Evolutionary conservation across 2,329 filamentous ascomycete species (phyloP).

Genomic region (Xylariaceae sp.): DNA sequence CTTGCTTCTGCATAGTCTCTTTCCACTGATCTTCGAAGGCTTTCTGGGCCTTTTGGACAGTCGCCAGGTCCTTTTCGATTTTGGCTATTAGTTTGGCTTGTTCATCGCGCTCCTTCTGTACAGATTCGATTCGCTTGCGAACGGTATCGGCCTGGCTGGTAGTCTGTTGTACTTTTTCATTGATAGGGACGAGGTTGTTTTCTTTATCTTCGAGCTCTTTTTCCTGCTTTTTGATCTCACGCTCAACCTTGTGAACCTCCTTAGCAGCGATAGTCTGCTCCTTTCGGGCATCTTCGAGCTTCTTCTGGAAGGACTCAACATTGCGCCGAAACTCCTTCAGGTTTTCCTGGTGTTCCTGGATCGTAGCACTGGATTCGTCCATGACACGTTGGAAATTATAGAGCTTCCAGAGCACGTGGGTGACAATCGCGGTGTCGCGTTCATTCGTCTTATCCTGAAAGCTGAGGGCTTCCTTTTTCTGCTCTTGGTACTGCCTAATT

Average conservation of each 20-base stretch:
- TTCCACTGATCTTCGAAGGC: conserved; percentile 86
- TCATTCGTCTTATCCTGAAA: conserved; percentile 89
- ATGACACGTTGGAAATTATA: conserved; percentile 93
- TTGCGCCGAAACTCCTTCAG: conserved; percentile 87
- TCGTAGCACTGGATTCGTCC: conserved; percentile 83
- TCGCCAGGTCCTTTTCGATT: conserved; percentile 71
- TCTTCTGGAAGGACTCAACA: conserved; percentile 75
- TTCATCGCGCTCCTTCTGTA: conserved; percentile 70
- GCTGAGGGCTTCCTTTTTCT: conserved; percentile 91
- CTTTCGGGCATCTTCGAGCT: conserved; percentile 73
- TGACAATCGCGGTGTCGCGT: conserved; percentile 84
- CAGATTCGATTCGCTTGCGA: conserved; percentile 61
- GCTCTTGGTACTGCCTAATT: conserved; percentile 95
- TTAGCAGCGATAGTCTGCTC: conserved; percentile 74
- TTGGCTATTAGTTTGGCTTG: conserved; percentile 65
- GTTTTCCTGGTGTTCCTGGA: conserved; percentile 90
- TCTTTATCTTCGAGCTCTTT: conserved; percentile 81
- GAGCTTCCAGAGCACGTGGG: conserved; percentile 92
- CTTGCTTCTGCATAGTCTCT: conserved; percentile 78
- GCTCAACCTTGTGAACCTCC: conserved; percentile 76
- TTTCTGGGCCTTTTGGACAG: conserved; percentile 83
- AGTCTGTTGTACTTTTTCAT: conserved; percentile 84
- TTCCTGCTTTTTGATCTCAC: conserved; percentile 77
- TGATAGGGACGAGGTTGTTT: conserved; percentile 79
- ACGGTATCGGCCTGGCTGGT: conserved; percentile 64